Evolutionary conservation across 2,329 filamentous ascomycete species (phyloP), one percentile per base, ranked within the genome.

Genomic region (Sporothrix curviconia): DNA sequence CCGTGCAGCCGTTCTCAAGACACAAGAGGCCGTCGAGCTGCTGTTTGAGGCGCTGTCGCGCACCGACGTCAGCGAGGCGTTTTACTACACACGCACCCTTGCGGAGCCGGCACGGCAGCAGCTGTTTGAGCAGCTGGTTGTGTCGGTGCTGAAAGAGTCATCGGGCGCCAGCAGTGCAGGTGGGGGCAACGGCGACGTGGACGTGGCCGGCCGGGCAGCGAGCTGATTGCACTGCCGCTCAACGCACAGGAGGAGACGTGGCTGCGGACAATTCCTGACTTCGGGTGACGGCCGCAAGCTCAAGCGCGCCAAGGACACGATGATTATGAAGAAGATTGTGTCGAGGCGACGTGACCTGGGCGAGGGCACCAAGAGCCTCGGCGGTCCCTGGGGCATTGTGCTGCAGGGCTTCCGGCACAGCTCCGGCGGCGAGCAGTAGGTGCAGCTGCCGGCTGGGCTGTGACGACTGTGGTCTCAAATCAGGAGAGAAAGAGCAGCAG

Each of bases 221-320:
- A 92, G 68, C 76, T 95, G 0, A 79, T 90, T 8, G 85, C 86
- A 60, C 71, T 92, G 60, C 87, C 89, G 0, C 80, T 95, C n/a
- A 83, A 83, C 58, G 68, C 75, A 1, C 74, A 81, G 17, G 90
- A 95, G 67, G 88, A 92, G 67, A 68, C 67, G 4, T 92, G 88
- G 86, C 83, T 95, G 61, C 83, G 86, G 63, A 81, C 86, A n/a
- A 25, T 86, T 80, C 58, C 73, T 95, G 37, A 76, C 82, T 0
- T 74, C 76, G 4, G 86, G 87, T 11, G 82, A 83, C 44, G 87
- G 87, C 2, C 83, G 82, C 65, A 78, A 75, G 42, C 72, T 87
- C 7, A 82, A 80, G 61, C 82, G 81, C 24, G 84, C 87, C 3
- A 85, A 82, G 66, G 89, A 92, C 64, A 89, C 87, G 0, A 75